Base-by-base conservation (phyloP, 164 flowering plant genomes). In the Dillenia turbinata region DNA sequence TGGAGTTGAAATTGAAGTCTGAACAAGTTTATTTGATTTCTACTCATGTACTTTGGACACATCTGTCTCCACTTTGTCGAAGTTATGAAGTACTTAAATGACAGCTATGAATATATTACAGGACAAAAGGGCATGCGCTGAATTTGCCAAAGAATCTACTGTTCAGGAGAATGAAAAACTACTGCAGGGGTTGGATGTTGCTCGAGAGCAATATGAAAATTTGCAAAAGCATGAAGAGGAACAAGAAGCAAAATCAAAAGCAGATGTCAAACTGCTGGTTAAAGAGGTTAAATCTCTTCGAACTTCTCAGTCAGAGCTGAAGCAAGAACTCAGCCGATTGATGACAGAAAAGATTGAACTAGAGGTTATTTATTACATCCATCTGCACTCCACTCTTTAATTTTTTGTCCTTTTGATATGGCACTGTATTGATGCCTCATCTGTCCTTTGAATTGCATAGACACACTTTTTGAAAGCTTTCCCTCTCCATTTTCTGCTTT, bases 211-310 rank as follows among this genome's bases (percentile, higher is more conserved):
- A 62, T 78, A 84, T 61, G 70, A 76, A 60, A 77, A 71, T 57
- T 68, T 85, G 60, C 75, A 72, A 52, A 88, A 80, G 70, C 78
- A 51, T 69, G 22, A 85, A 60, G 89, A 82, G 69, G 95, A 88
- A 69, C 74, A 85, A 26, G 91, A 87, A 75, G 59, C 76, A 65
- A 89, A 89, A 72, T 88, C 97, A 43, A 90, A 85, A 77, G 84
- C 91, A 60, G 98, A 95, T 72, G 75, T 84, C 14, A 90, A 84
- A 78, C 83, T 92, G 71, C 97, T 95, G 63, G 95, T 87, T 15
- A 95, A 90, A 72, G 99, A 95, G 77, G 94, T 92, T 47, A 95
- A 90, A 73, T 85, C 88, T 50, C 92, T 95, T 16, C 81, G 97
- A 77, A 82, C 62, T 60, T 81, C 90, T 52, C 92, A 92, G 61